Evolutionary conservation across 371 early-diverging fungal genomes (phyloP).

Genomic region (Dichotomocladium elegans): DNA sequence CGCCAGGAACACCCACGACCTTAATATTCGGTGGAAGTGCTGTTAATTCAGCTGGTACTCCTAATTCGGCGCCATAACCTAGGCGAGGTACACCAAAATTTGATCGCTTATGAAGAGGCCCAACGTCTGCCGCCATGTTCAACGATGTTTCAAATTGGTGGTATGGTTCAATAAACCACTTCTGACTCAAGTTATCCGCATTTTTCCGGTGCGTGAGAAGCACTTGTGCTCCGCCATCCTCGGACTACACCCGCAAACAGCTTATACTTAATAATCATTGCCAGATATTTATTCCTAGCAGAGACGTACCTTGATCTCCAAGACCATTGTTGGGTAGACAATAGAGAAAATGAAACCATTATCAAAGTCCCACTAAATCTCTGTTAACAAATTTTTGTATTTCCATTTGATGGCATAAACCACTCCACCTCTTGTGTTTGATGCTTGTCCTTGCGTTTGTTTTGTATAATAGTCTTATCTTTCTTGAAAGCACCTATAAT

Average conservation of each 20-base stretch:
- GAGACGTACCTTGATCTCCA: constrained; percentile 40
- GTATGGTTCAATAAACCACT: constrained; percentile 44
- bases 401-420: not conserved
- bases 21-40: constrained; percentile 35
- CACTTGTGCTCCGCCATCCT: constrained; percentile 43
- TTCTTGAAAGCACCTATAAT: constrained; percentile 48
- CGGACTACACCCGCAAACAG: constrained; percentile 17
- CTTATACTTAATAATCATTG: not conserved
- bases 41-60: constrained; percentile 37
- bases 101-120: constrained; percentile 39
- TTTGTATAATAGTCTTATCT: constrained; percentile 44
- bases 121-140: constrained; percentile 25
- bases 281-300: not conserved
- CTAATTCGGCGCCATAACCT: constrained; percentile 45
- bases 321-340: constrained; percentile 38
- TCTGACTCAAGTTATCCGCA: constrained; percentile 40
- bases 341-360: constrained; percentile 40
- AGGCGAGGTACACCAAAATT: constrained; percentile 40
- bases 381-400: too few species aligned
- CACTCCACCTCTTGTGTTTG: constrained; percentile 40
- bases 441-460: constrained; percentile 29
- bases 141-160: constrained; percentile 33
- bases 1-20: constrained; percentile 28
- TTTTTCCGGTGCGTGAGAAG: constrained; percentile 43
- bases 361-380: constrained; percentile 43